phyloP scores from a whole-genome alignment of 768 basidiomycete genomes.

The Lentinula edodes region DNA sequence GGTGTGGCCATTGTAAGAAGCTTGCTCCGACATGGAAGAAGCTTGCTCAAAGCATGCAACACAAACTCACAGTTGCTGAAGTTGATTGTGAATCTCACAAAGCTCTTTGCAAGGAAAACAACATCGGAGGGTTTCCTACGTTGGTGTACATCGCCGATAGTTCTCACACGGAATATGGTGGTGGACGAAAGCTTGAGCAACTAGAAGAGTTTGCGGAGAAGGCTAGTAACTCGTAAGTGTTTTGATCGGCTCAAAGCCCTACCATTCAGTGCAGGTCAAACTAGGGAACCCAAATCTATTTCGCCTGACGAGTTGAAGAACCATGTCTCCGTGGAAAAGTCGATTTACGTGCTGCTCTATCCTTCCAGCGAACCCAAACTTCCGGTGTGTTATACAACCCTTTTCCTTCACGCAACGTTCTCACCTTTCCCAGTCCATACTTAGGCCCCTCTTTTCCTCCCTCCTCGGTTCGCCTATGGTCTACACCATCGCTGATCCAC shows the following conservation, averaged over 20 bases:
- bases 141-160: slow-evolving; percentile 63
- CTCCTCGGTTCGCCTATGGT: slow-evolving; percentile 45
- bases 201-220: slow-evolving; percentile 72
- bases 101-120: slow-evolving; percentile 58
- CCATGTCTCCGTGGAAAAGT: slow-evolving; percentile 39
- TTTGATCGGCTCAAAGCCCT: not conserved
- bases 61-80: slow-evolving; percentile 72
- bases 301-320: slow-evolving; percentile 36
- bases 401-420: not conserved
- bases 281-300: slow-evolving; percentile 34
- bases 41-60: slow-evolving; percentile 65
- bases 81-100: slow-evolving; percentile 84
- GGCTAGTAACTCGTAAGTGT: slow-evolving; percentile 63
- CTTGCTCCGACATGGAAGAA: slow-evolving; percentile 78
- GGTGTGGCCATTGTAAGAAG: slow-evolving; percentile 97
- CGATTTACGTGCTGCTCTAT: slow-evolving; percentile 57
- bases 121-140: slow-evolving; percentile 79
- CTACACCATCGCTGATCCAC: slow-evolving; percentile 32
- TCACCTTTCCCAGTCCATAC: slow-evolving; percentile 20
- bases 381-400: slow-evolving; percentile 21
- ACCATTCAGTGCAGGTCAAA: not conserved
- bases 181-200: slow-evolving; percentile 64
- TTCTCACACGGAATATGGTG: slow-evolving; percentile 66
- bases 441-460: slow-evolving; percentile 15
- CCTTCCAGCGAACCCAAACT: slow-evolving; percentile 22